These are phyloP conservation scores for Neolecta irregularis DNA, from an alignment of 1,139 yeast genomes.

Conservation along the genomic window DNA sequence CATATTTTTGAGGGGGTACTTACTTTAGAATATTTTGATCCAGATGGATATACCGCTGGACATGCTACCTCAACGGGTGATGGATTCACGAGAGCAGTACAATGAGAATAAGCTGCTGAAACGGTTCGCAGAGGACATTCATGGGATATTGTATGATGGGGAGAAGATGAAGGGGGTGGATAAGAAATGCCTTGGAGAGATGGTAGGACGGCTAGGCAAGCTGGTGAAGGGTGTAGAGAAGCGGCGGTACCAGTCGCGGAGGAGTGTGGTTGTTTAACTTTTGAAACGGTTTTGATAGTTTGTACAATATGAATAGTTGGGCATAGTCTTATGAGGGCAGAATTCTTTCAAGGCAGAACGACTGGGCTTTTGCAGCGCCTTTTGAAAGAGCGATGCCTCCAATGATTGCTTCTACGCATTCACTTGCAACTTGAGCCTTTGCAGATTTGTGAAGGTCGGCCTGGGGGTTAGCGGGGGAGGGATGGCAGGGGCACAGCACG, in stretches of 20 bases:
- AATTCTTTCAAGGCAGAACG: constrained; percentile 2
- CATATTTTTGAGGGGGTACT: background rate
- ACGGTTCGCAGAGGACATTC: constrained; percentile 11
- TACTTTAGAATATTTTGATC: constrained; percentile 9
- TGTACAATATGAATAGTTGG: background rate
- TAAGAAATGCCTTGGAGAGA: constrained; percentile 7
- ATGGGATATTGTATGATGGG: constrained; percentile 11
- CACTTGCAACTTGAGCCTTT: constrained; percentile 1
- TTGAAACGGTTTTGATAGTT: background rate
- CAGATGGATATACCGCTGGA: constrained; percentile 14
- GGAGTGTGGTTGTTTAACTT: background rate
- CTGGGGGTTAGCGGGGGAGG: background rate
- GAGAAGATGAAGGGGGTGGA: constrained; percentile 8
- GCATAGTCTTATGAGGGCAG: background rate
- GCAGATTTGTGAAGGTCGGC: background rate
- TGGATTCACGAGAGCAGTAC: constrained; percentile 4
- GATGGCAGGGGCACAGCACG: background rate
- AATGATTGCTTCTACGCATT: constrained; percentile 2
- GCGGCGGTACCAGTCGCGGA: constrained; percentile 2
- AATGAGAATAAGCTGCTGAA: constrained; percentile 7
- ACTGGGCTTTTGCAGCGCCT: constrained; percentile 1
- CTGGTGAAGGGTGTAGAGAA: constrained; percentile 4
- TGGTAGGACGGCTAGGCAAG: constrained; percentile 9
- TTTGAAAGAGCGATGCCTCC: background rate
- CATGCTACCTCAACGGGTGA: constrained; percentile 7